Base-by-base conservation (phyloP, 202 grass and related monocot genomes). In the Hordeum pubiflorum region DNA sequence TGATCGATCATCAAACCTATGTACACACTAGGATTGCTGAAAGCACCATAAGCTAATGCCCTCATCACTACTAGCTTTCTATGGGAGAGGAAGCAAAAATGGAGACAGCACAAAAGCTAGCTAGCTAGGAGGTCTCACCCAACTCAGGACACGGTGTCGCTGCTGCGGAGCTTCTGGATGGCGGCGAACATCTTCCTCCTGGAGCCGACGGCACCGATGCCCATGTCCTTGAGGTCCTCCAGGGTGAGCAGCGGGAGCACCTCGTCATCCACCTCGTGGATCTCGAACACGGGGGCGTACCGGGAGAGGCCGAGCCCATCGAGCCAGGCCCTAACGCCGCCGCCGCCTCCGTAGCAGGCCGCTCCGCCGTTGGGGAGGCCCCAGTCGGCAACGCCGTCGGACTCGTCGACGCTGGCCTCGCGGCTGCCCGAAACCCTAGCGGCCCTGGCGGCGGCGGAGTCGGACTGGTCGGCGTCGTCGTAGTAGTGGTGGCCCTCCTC, bases 171-270 rank as follows among this genome's bases (percentile, higher is more conserved):
- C 74, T 92, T 92, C 72, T 86, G 84, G 75, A 97, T 93, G 34
- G 88, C 76, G 27, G 82, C 84, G 63, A 85, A 94, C 72, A 97
- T 68, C 87, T 97, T 94, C 83, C 95, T 92, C 87, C 90, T 81
- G 9, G 95, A 84, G 0, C 95, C 95, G 20, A 98, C 92, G 18
- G 95, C 95, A 66, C 83, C 91, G 15, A 98, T 94, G 58, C 90
- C 90, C 95, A 98, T 98, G 72, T 98, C 92, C 87, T 89, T 98
- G 76, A 98, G 85, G 68, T 98, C 95, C 37, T 94, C 92, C n/a
- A 94, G 34, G 2, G 95, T 98, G 17, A 98, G 88, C 79, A 94
- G 52, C 4, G 95, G 92, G 34, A 94, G 80, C 68, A 91, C 92
- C 52, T 87, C 86, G 7, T 93, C 88, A 54, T 98, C 92, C 44